Evolutionary conservation across 2,329 filamentous ascomycete species (phyloP).

Genomic region (Ophiobolus disseminans): DNA sequence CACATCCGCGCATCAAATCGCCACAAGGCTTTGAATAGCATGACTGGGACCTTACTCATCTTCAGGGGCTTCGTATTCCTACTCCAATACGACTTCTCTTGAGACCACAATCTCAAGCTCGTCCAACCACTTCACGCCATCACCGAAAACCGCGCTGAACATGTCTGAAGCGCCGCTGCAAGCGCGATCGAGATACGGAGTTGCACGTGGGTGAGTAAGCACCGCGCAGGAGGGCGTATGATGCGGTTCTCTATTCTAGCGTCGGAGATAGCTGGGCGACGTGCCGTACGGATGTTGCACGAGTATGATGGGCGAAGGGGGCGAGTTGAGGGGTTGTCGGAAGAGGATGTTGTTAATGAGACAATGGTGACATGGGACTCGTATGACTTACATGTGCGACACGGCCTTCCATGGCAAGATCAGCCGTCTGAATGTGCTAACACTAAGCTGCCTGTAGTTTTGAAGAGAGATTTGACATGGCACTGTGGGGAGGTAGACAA

Average conservation of each 20-base stretch:
- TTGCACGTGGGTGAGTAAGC: background rate
- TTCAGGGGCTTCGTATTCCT: background rate
- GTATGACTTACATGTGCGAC: conserved; percentile 8
- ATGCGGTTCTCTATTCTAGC: background rate
- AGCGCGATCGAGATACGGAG: background rate
- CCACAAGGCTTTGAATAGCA: background rate
- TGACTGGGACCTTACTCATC: conserved; percentile 2
- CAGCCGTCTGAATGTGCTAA: too few relatives aligned
- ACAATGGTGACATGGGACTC: background rate
- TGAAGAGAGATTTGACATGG: too few relatives aligned
- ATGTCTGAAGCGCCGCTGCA: background rate
- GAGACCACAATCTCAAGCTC: background rate
- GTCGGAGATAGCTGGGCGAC: background rate
- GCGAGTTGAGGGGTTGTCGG: background rate
- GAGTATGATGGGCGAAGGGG: background rate
- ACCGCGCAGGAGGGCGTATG: background rate
- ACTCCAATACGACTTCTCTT: too few relatives aligned
- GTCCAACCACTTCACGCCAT: background rate
- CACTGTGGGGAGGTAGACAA: too few relatives aligned
- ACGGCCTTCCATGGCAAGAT: background rate
- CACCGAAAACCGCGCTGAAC: background rate
- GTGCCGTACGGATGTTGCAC: background rate
- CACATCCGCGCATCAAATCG: background rate
- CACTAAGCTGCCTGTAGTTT: too few relatives aligned
- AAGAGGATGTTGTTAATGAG: background rate